Conservation (phyloP, 345 rosid species). For the Cardiospermum halicacabum region DNA sequence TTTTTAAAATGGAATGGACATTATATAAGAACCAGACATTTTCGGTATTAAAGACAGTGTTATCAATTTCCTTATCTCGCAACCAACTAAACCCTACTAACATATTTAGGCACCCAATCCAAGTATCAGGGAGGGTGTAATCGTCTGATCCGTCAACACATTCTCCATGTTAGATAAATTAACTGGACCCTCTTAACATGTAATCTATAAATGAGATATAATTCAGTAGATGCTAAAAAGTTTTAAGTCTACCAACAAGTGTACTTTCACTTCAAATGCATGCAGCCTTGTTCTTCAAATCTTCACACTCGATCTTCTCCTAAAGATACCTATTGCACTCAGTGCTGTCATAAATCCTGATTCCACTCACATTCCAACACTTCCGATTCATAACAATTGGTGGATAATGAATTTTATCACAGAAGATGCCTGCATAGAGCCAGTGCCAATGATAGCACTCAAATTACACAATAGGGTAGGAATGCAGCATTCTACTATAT, state of each 20-base stretch:
- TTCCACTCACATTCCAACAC: neutral
- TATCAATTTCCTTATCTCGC: too few species aligned
- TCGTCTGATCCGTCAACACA: neutral
- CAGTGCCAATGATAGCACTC: neutral
- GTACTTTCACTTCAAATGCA: neutral
- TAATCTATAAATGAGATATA: neutral
- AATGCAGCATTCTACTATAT: too few species aligned
- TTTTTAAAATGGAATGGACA: too few species aligned
- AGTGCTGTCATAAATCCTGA: neutral
- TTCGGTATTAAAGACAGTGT: neutral
- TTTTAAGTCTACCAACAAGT: neutral
- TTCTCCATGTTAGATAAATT: too few species aligned
- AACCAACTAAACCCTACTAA: too few species aligned
- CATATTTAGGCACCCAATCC: too few species aligned
- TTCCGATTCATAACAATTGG: neutral
- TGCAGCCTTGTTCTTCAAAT: neutral
- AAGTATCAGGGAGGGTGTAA: neutral
- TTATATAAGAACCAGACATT: neutral
- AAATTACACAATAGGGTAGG: neutral
- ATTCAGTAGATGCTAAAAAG: neutral
- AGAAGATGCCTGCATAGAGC: neutral
- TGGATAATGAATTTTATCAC: neutral
- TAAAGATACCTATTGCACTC: neutral
- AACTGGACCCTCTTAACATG: neutral
- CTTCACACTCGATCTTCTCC: neutral